Evolutionary conservation across 176 grass and related monocot genomes (phyloP), one percentile per base, ranked within the genome.

Genomic region (Oryza glumipatula): DNA sequence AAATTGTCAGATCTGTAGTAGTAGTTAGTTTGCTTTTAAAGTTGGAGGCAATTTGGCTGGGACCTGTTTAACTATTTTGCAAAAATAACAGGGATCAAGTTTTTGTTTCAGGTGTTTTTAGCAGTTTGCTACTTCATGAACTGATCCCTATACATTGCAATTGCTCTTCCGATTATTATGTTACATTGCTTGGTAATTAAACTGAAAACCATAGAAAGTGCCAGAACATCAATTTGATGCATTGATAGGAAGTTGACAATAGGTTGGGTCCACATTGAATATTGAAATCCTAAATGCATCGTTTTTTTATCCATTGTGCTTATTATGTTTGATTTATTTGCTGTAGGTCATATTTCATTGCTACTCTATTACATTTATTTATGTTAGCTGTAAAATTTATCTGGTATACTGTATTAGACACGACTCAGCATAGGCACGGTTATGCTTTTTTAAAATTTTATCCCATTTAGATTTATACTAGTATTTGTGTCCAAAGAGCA

Each of bases 191-290:
- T 11, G 0, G 21, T 12, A 73, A 58, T 5, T 67, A 73, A 73
- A 35, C 22, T 76, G 49, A 70, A 44, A 21, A 24, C 12, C 38
- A 60, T 24, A 60, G 17, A 15, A 83, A 56, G 35, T 78, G 60
- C 15, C n/a, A 65, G 7, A 52, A 78, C 45, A 86, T 74, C 61
- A 39, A 68, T 61, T 68, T 80, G 38, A 28, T 68, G 76, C 52
- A 49, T 69, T 28, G 64, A 12, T 61, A 74, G 23, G 78, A 72
- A 46, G 35, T 48, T 78, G 68, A 68, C 58, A 73, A 61, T 78
- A 61, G 38, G 14, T 86, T 73, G 21, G 68, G 73, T 66, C 54
- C 61, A 60, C 61, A 30, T 30, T 77, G 78, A 58, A 46, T 28
- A 78, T 7, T 32, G 5, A 19, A 65, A 82, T 85, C 28, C 36